Evolutionary conservation across 169 alveolate genomes (phyloP).

Genomic region (Blepharisma undulans): DNA sequence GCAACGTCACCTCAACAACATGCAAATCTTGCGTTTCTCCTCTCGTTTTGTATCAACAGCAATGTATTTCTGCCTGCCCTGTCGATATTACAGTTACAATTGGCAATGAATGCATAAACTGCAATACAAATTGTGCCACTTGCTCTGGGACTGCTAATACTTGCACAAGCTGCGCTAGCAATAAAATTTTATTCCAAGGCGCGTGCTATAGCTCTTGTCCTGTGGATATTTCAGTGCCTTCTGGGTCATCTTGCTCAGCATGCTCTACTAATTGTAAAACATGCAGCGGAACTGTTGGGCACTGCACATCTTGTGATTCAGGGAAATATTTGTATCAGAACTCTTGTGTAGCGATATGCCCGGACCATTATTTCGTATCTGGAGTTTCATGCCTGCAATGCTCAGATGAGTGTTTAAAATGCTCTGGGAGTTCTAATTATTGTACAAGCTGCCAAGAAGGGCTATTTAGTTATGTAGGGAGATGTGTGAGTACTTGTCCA

Average conservation of each 20-base stretch:
- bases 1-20: not conserved
- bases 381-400: not conserved
- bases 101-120: not conserved
- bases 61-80: not conserved
- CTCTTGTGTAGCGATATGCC: slow-evolving; percentile 14
- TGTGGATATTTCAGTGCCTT: not conserved
- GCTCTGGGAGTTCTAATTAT: not conserved
- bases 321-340: not conserved
- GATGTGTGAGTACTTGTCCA: slow-evolving; percentile 28
- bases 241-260: not conserved
- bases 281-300: not conserved
- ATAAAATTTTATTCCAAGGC: not conserved
- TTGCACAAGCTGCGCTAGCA: not conserved
- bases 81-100: not conserved
- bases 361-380: not conserved
- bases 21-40: not conserved
- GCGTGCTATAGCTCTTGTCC: not conserved
- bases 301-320: not conserved
- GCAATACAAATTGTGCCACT: not conserved
- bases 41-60: not conserved
- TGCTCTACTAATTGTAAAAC: not conserved
- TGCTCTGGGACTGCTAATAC: not conserved
- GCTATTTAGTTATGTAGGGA: not conserved
- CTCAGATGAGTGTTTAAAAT: slow-evolving; percentile 9
- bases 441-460: slow-evolving; percentile 33